A percentile compares a stretch with the other conserved stretches of the same genome.
Conservation (phyloP, 805 yeast genomes). For the Myxozyma monticola region DNA sequence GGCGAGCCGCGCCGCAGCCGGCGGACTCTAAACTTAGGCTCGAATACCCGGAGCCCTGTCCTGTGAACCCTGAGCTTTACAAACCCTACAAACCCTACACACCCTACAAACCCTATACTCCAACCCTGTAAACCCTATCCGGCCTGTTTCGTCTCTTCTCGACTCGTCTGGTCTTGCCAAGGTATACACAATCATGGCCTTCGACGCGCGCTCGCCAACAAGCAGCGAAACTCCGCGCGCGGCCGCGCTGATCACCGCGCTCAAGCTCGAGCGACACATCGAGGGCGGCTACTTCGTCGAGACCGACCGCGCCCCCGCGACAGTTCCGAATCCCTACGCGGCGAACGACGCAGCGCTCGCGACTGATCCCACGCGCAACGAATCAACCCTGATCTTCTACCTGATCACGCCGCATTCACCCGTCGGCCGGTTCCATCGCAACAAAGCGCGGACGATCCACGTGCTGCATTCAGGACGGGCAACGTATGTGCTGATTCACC, state of each 20-base stretch:
- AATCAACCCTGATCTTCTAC: slow-evolving; percentile 55
- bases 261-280: slow-evolving; percentile 47
- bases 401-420: slow-evolving; percentile 53
- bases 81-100: no score
- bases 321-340: slow-evolving; percentile 44
- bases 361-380: slow-evolving; percentile 39
- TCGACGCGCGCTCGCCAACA: slow-evolving; percentile 21
- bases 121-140: no score
- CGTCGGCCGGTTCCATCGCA: slow-evolving; percentile 52
- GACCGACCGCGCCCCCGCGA: slow-evolving; percentile 53
- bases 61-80: no score
- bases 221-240: slow-evolving; percentile 29
- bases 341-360: background rate
- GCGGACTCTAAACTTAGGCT: no score
- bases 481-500: slow-evolving; percentile 54
- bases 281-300: slow-evolving; percentile 62
- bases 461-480: slow-evolving; percentile 58
- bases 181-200: no score
- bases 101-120: no score
- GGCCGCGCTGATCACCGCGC: slow-evolving; percentile 40
- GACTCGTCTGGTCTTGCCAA: no score
- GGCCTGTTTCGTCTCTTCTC: no score
- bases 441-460: slow-evolving; percentile 56
- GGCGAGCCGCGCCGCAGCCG: no score
- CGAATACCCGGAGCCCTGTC: no score